phyloP scores from a whole-genome alignment of 2,329 filamentous ascomycete genomes.

The Nigrospora sphaerica region DNA sequence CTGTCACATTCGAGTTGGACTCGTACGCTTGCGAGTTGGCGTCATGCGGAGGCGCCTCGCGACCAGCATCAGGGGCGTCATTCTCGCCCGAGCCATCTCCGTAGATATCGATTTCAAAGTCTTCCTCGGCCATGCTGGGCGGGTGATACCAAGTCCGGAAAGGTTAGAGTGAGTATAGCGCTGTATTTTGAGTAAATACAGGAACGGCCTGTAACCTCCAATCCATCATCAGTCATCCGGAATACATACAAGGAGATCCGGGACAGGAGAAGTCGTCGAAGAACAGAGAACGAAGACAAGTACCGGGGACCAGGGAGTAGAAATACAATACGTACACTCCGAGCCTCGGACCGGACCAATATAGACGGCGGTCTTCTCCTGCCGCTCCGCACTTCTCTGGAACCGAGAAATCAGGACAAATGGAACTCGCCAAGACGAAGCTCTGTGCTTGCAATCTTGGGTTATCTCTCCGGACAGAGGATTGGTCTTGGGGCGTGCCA shows the following conservation, averaged over 20 bases:
- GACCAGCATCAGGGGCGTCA: conserved; percentile 15
- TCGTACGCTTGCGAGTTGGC: conserved; percentile 30
- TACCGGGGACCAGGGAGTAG: conserved; percentile 21
- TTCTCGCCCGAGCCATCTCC: conserved; percentile 49
- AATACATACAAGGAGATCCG: conserved; percentile 14
- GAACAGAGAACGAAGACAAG: conserved; percentile 9
- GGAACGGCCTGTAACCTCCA: conserved; percentile 27
- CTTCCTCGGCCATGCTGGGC: conserved; percentile 56
- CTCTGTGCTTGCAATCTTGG: conserved; percentile 53
- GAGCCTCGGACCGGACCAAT: conserved; percentile 7
- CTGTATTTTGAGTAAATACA: conserved; percentile 34
- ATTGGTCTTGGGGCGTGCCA: neutral
- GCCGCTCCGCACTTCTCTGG: conserved; percentile 3
- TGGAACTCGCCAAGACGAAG: conserved; percentile 43
- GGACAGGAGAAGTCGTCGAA: conserved; percentile 8
- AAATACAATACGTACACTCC: conserved; percentile 50
- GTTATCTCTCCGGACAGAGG: conserved; percentile 8
- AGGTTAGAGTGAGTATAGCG: conserved; percentile 17
- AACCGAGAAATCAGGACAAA: neutral
- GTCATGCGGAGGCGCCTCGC: conserved; percentile 16
- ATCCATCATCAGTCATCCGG: conserved; percentile 25
- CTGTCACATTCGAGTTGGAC: conserved; percentile 30
- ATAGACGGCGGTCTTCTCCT: neutral
- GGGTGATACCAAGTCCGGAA: conserved; percentile 19
- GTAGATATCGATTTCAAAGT: conserved; percentile 69